Percentiles rank a stretch among this genome's conserved stretches.
Evolutionary conservation across 805 yeast species (phyloP).

Genomic region (Zygoascus bituminiphila): DNA sequence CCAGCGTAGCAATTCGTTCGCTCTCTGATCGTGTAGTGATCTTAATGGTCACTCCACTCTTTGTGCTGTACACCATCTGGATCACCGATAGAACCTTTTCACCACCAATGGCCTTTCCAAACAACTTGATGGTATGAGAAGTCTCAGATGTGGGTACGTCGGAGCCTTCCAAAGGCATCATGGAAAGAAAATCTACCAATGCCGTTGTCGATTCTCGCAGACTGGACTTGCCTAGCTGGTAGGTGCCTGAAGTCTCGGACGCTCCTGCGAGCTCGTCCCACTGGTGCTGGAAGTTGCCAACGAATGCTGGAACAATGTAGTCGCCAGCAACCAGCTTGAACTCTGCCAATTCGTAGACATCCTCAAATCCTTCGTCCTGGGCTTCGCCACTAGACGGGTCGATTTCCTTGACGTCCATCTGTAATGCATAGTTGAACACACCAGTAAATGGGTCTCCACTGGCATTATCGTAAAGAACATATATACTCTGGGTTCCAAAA

Average conservation of each 20-base stretch:
- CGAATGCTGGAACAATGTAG: constrained; percentile 66
- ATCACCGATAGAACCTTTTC: constrained; percentile 37
- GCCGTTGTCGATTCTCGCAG: constrained; percentile 51
- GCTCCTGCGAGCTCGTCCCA: constrained; percentile 56
- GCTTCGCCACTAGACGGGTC: constrained; percentile 63
- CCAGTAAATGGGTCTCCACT: constrained; percentile 32
- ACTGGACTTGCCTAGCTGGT: constrained; percentile 44
- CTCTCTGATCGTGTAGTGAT: constrained; percentile 36
- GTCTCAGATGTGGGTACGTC: constrained; percentile 49
- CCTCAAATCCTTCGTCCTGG: constrained; percentile 79
- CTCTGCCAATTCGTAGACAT: constrained; percentile 86
- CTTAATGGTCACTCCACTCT: constrained; percentile 40
- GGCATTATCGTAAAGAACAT: constrained; percentile 53
- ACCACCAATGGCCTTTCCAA: constrained; percentile 61
- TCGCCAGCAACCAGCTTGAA: constrained; percentile 72
- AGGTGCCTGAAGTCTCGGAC: constrained; percentile 55
- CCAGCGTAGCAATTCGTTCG: constrained; percentile 40
- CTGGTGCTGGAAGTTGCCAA: constrained; percentile 62
- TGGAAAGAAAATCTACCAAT: constrained; percentile 45
- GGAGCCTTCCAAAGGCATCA: constrained; percentile 68
- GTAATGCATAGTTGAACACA: constrained; percentile 55
- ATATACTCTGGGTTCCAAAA: constrained; percentile 61
- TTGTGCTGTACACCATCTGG: constrained; percentile 36
- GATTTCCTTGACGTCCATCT: constrained; percentile 71
- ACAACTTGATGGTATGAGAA: constrained; percentile 69